Conservation (phyloP, 345 rosid genomes). For the Pelargonium nanum region DNA sequence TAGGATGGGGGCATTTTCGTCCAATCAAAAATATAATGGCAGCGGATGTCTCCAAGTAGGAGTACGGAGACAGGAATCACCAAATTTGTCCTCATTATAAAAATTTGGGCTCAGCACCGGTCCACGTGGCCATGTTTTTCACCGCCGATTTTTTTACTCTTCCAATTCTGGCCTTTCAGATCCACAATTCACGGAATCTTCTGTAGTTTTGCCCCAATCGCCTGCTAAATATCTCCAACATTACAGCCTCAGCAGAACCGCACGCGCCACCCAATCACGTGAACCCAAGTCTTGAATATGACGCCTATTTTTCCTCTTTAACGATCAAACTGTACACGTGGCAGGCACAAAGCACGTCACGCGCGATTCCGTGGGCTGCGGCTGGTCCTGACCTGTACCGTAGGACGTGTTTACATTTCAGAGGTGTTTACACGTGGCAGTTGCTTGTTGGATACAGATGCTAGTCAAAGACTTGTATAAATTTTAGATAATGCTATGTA, state of each 20-base stretch:
- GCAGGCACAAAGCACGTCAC: background rate
- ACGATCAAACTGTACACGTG: too few relatives aligned
- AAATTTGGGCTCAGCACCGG: background rate
- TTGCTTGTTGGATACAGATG: background rate
- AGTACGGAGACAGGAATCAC: slow-evolving; percentile 19
- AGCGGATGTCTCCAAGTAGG: slow-evolving; percentile 19
- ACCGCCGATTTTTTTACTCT: slow-evolving; percentile 8
- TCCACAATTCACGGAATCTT: slow-evolving; percentile 24
- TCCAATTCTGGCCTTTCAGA: slow-evolving; percentile 16
- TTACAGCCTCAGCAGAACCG: too few relatives aligned
- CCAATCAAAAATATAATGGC: slow-evolving; percentile 3
- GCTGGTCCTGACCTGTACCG: background rate
- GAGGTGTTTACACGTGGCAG: background rate
- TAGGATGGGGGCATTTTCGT: slow-evolving; percentile 22
- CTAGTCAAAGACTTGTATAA: background rate
- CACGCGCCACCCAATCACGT: too few relatives aligned
- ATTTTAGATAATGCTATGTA: background rate
- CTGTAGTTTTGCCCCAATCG: slow-evolving; percentile 12
- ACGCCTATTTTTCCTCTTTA: too few relatives aligned
- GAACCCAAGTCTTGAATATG: too few relatives aligned
- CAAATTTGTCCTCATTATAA: too few relatives aligned
- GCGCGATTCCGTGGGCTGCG: background rate
- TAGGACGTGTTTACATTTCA: background rate
- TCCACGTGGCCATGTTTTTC: slow-evolving; percentile 34
- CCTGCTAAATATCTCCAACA: slow-evolving; percentile 15